Conservation (phyloP, 495 filamentous ascomycete species). For the Xylaria bambusicola region DNA sequence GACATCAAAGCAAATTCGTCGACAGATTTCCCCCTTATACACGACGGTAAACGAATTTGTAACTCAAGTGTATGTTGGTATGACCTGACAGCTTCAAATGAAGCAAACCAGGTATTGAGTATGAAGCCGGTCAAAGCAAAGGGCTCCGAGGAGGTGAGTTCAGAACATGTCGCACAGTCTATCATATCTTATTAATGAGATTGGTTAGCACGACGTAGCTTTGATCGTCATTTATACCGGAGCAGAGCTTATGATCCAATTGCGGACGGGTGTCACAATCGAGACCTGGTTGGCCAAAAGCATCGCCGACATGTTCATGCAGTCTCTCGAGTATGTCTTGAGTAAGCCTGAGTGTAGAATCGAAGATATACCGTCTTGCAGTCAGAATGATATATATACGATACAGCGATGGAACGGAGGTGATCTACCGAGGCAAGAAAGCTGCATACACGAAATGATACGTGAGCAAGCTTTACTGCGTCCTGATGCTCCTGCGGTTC, state of each 20-base stretch:
- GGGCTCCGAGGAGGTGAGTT: slow-evolving; percentile 2
- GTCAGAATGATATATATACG: neutral
- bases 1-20: neutral
- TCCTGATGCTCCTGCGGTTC: slow-evolving; percentile 6
- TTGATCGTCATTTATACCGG: neutral
- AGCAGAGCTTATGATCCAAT: neutral
- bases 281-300: slow-evolving; percentile 2
- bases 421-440: slow-evolving; percentile 3
- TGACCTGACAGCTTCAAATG: neutral
- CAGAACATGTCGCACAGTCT: neutral
- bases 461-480: neutral
- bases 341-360: neutral
- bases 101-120: neutral
- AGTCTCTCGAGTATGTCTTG: slow-evolving; percentile 8
- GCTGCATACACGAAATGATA: slow-evolving; percentile 14
- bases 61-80: slow-evolving; percentile 6
- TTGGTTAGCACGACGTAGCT: neutral
- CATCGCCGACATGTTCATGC: slow-evolving; percentile 1
- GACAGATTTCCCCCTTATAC: neutral
- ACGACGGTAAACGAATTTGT: neutral
- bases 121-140: neutral
- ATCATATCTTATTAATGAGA: neutral
- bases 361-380: slow-evolving; percentile 3
- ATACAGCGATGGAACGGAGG: slow-evolving; percentile 8
- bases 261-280: neutral